Evolutionary conservation across 208 protist genomes (phyloP), one percentile per base, ranked within the genome.

Genomic region (Naegleria gruberi): DNA sequence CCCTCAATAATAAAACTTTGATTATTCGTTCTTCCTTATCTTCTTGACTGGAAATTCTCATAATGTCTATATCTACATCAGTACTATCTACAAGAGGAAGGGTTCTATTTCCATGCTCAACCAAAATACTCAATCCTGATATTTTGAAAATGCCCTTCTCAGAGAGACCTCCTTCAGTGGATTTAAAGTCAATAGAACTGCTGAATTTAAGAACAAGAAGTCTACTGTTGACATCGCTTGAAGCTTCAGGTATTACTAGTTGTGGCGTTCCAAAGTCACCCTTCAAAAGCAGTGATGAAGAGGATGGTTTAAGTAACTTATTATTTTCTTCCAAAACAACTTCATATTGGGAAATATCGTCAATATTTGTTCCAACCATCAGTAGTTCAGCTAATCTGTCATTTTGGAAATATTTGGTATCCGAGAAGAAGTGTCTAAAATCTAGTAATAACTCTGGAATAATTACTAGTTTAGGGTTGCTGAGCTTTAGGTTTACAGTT

Each of bases 371-470:
- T 37, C 65, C 65, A 77, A 77, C 65, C 30, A 77, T 37, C n/a
- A 77, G 34, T 19, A 77, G 30, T 37, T 77, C 65, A 37, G 26
- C 26, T 5, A 77, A n/a, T 37, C 6, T 77, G 12, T 77, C 81
- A 17, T 84, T 45, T n/a, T 84, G 42, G 6, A 42, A 40, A 41
- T 88, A 88, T 6, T 88, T 37, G 10, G 84, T 65, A 65, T 88
- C 37, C 12, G 26, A 26, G 42, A 88, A 88, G 45, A 88, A 88
- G 19, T 88, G 10, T 65, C 43, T 88, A 42, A 88, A 88, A 26
- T 88, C 84, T 23, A 88, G 12, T 0, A 88, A 4, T 42, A 88
- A 8, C 30, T 88, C 84, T 15, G 84, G 84, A 19, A 88, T 42
- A 0, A 51, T 5, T 23, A 88, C 15, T 42, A 88, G 0, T 65